Conservation (phyloP, 2,329 filamentous ascomycete species). For the Spiromastix sp. region DNA sequence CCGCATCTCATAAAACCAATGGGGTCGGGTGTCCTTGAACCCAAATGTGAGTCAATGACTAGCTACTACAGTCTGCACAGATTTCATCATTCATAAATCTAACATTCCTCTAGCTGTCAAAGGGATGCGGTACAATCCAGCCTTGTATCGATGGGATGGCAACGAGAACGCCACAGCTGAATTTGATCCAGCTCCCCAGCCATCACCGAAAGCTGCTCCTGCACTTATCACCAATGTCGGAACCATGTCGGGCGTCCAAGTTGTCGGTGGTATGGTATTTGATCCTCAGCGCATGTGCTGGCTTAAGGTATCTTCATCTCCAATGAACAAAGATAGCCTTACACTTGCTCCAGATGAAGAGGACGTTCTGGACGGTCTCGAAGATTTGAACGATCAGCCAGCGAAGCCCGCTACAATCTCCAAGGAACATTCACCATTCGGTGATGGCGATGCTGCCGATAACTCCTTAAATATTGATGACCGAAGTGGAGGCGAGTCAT, state of each 20-base stretch:
- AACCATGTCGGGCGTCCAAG: conserved; percentile 73
- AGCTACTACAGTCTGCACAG: not conserved
- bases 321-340: conserved; percentile 21
- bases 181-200: conserved; percentile 56
- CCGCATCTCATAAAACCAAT: conserved; percentile 86
- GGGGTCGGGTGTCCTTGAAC: conserved; percentile 58
- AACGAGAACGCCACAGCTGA: conserved; percentile 76
- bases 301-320: conserved; percentile 62
- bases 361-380: conserved; percentile 90
- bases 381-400: conserved; percentile 66
- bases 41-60: conserved; percentile 57
- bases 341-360: conserved; percentile 64
- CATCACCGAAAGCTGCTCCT: conserved; percentile 34
- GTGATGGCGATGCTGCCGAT: conserved; percentile 17
- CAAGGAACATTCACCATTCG: conserved; percentile 1
- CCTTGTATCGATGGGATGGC: conserved; percentile 83
- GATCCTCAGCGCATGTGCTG: conserved; percentile 96
- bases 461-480: conserved; percentile 27
- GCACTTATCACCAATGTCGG: conserved; percentile 89
- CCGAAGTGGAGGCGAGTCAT: conserved; percentile 33
- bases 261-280: conserved; percentile 97
- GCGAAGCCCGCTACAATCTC: conserved; percentile 13
- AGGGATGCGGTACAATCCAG: conserved; percentile 92
- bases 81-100: conserved; percentile 3
- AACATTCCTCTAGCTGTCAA: conserved; percentile 55